Base-by-base conservation (phyloP, 192 early-diverging fungal species). In the Podila clonocystis region DNA sequence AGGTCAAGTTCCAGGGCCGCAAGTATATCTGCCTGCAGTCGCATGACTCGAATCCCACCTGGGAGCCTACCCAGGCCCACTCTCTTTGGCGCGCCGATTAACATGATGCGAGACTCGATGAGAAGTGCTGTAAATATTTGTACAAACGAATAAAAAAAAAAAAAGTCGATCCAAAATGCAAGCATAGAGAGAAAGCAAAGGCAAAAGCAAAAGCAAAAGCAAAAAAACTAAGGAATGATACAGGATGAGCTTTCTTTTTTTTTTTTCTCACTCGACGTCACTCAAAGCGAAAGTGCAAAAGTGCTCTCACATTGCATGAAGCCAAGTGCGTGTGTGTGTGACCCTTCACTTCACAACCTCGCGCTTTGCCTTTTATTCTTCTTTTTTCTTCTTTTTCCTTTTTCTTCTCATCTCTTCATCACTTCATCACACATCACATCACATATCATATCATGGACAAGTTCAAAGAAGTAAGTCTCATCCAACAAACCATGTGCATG, bases 1-100 rank as follows among this genome's bases (percentile, higher is more conserved):
- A 76, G 61, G 85, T 88, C 33, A 62, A 65, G 31, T 88, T 83
- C 71, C 73, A 85, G 19, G 85, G 85, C 4, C 83, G 82, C 38
- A 59, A 58, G 28, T 88, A 82, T 30, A 36, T 86, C 30, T 88
- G 87, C 49, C 73, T 88, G 11, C 84, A 86, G 68, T 77, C n/a
- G 6, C 52, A 55, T 26, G 52, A 55, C 52, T 75, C 72, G 45
- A 84, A 84, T 62, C 83, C 75, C 55, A 84, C 76, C 49, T 84
- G 83, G 83, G 60, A 66, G 65, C 83, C 83, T 33, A 66, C 63
- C 50, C 72, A 50, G 29, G 83, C 83, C 19, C 77, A 67, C 50
- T 84, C 83, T 48, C 77, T 84, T 60, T 84, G 83, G 83, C 62
- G 73, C 64, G 31, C 70, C n/a, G 70, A 58, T 24, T 83, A 73